Evolutionary conservation across 2,329 filamentous ascomycete species (phyloP), one percentile per base, ranked within the genome.

Genomic region (Penicillium sp.): DNA sequence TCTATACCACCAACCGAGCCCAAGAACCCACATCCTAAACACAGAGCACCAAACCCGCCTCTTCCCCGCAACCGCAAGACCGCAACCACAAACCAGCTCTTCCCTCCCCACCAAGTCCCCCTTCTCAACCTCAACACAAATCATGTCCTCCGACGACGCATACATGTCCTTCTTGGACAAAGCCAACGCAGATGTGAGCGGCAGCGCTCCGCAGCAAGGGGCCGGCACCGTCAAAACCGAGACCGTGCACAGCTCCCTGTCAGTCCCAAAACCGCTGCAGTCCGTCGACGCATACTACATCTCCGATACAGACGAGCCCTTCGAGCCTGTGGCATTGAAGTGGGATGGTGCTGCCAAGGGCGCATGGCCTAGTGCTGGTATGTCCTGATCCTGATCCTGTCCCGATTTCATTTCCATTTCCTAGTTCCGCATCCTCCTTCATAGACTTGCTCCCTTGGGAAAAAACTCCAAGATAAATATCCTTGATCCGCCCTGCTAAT

Each of bases 111-210:
- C 17, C 25, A 27, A 50, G n/a, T 31, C 55, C 17, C 15, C 40
- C 35, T 65, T 63, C 54, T 63, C 60, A 54, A 63, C 57, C 12
- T 52, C 61, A 42, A 35, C 56, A 27, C 60, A 61, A 58, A 70
- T 61, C 56, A 80, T 80, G 78, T 71, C 77, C 19, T 88, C 86
- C 54, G 91, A 96, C 81, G 86, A 89, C 60, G 89, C 89, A 61
- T 97, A 96, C 80, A 84, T 87, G 76, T 81, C 88, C 59, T 96
- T 97, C 72, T 81, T 97, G 57, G 84, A 94, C 72, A 94, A 94
- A 79, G 91, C 91, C 54, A 96, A 96, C 78, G 80, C 86, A 69
- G 88, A 92, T 71, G 77, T 75, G 10, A 71, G 75, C 54, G 71
- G 71, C 6, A 70, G 69, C 61, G 50, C 56, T 12, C 54, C 61